Evolutionary conservation across 2,329 filamentous ascomycete genomes (phyloP).

Genomic region (Nemania bipapillata): DNA sequence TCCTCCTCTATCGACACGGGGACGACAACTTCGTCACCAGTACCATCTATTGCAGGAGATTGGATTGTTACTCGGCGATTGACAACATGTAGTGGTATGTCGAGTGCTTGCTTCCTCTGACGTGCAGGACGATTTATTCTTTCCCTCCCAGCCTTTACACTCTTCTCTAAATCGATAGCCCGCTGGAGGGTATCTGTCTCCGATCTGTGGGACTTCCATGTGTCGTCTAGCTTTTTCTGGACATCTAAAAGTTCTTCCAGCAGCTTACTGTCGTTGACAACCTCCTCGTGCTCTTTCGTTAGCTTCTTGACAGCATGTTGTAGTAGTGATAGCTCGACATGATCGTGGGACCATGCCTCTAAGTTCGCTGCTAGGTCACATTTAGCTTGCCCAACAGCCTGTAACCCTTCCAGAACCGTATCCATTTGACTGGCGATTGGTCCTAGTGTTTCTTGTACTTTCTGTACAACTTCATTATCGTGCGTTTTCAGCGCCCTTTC

Average conservation of each 20-base stretch:
- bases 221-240: constrained; percentile 40
- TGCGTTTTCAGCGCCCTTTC: constrained; percentile 30
- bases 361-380: constrained; percentile 36
- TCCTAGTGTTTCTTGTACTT: constrained; percentile 34
- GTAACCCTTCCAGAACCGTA: constrained; percentile 32
- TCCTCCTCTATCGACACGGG: constrained; percentile 49
- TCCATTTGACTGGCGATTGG: constrained; percentile 24
- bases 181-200: constrained; percentile 29
- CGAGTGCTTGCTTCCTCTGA: background rate
- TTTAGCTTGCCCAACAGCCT: constrained; percentile 33
- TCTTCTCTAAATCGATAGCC: constrained; percentile 21
- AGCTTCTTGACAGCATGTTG: constrained; percentile 39
- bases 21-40: constrained; percentile 37
- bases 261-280: constrained; percentile 37
- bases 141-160: constrained; percentile 4
- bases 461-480: constrained; percentile 33
- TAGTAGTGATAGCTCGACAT: constrained; percentile 39
- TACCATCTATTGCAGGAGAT: constrained; percentile 42
- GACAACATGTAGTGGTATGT: constrained; percentile 22
- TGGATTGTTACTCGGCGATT: constrained; percentile 46
- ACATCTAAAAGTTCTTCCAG: constrained; percentile 40
- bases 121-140: background rate
- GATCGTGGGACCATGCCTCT: constrained; percentile 42
- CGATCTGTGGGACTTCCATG: constrained; percentile 36
- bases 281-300: constrained; percentile 35